Conservation (phyloP, 768 basidiomycete genomes). For the Phallus indusiatus region DNA sequence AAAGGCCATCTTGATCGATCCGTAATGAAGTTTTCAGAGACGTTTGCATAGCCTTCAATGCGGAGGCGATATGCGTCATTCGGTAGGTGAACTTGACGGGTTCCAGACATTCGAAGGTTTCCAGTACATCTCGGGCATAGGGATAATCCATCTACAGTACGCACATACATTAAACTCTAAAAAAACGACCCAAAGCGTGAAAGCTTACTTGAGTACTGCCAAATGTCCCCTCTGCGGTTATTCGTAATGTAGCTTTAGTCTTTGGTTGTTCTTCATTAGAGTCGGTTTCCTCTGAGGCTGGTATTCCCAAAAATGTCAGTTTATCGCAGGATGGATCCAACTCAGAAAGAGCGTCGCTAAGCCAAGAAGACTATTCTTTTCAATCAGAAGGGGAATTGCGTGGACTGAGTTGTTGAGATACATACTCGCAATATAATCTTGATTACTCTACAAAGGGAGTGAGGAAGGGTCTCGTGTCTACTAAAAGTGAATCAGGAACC, state of each 20-base stretch:
- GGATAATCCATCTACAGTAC: slow-evolving; percentile 83
- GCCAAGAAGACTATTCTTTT: slow-evolving; percentile 68
- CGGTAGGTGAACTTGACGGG: slow-evolving; percentile 76
- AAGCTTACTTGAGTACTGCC: slow-evolving; percentile 70
- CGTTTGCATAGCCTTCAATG: slow-evolving; percentile 65
- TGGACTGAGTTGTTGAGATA: neutral
- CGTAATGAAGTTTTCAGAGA: slow-evolving; percentile 85
- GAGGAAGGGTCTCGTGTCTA: neutral
- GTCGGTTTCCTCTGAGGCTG: slow-evolving; percentile 29
- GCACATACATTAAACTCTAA: neutral
- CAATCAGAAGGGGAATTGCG: neutral
- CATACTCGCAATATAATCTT: slow-evolving; percentile 80
- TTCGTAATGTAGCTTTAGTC: slow-evolving; percentile 61
- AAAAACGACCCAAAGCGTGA: neutral
- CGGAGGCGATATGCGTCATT: slow-evolving; percentile 64
- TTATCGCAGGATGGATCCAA: slow-evolving; percentile 83
- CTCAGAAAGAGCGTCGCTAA: slow-evolving; percentile 86
- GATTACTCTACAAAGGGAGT: slow-evolving; percentile 38
- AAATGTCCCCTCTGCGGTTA: slow-evolving; percentile 73
- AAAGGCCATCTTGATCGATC: slow-evolving; percentile 71
- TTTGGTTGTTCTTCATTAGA: slow-evolving; percentile 14
- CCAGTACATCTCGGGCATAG: slow-evolving; percentile 83
- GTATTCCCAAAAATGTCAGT: slow-evolving; percentile 74
- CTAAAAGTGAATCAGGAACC: slow-evolving; percentile 1
- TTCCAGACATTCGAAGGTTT: slow-evolving; percentile 74